A percentile compares a stretch with the other conserved stretches of the same genome.
Conservation (phyloP, 2,329 filamentous ascomycete species). For the Magnaporthiopsis incrustans region DNA sequence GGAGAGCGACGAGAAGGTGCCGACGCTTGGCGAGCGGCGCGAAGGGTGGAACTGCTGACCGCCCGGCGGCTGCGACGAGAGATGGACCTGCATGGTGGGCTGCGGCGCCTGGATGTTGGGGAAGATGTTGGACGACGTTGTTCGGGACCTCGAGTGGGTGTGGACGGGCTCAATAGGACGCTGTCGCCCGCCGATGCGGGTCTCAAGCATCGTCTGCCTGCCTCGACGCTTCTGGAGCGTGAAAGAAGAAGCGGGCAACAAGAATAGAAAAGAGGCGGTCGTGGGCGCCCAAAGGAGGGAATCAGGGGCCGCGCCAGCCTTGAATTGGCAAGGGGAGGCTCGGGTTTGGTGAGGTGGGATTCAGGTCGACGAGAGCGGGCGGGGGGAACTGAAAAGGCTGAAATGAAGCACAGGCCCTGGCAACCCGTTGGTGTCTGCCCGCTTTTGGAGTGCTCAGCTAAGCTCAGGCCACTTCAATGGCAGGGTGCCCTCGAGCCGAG, state of each 20-base stretch:
- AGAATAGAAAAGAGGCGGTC: neutral
- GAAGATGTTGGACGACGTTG: constrained; percentile 48
- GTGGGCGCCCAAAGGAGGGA: neutral
- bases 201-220: constrained; percentile 20
- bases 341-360: neutral
- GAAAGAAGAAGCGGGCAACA: neutral
- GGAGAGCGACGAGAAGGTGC: constrained; percentile 62
- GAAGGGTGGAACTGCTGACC: constrained; percentile 30
- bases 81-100: constrained; percentile 21
- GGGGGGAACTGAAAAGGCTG: neutral
- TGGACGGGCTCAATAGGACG: constrained; percentile 28
- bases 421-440: neutral
- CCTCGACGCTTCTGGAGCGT: neutral
- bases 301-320: neutral
- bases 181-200: constrained; percentile 23
- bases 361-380: neutral
- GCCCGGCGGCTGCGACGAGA: constrained; percentile 16
- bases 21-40: constrained; percentile 55
- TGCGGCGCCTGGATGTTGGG: constrained; percentile 25
- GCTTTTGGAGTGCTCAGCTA: neutral
- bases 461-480: neutral
- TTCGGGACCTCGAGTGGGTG: constrained; percentile 46
- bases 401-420: constrained; percentile 1
- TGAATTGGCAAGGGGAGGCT: neutral
- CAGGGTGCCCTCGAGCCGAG: neutral